Evolutionary conservation across 2,329 filamentous ascomycete species (phyloP).

Genomic region (Mollisia scopiformis): DNA sequence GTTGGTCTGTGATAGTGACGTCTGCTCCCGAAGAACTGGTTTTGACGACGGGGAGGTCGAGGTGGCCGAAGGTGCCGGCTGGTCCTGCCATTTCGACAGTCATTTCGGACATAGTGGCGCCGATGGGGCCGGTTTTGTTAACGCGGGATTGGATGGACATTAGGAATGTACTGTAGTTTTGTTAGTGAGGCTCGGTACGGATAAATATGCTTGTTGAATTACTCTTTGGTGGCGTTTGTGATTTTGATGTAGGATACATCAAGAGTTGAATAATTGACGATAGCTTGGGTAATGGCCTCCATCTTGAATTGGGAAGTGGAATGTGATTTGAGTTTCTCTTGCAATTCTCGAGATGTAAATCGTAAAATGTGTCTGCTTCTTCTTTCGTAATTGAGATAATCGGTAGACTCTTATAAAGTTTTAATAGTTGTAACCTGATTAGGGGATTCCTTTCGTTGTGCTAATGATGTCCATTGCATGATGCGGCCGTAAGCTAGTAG

Average conservation of each 20-base stretch:
- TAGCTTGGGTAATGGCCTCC: slow-evolving; percentile 18
- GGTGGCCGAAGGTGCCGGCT: slow-evolving; percentile 7
- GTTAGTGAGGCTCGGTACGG: too few species aligned
- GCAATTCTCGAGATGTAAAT: too few species aligned
- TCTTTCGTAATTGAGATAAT: too few species aligned
- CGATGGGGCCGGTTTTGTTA: slow-evolving; percentile 13
- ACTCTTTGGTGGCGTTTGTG: slow-evolving; percentile 20
- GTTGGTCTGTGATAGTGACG: slow-evolving; percentile 11
- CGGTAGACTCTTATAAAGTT: too few species aligned
- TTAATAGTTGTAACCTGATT: too few species aligned
- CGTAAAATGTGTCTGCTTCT: too few species aligned
- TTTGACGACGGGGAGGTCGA: slow-evolving; percentile 16
- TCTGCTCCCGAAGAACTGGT: slow-evolving; percentile 11
- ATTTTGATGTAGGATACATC: slow-evolving; percentile 20
- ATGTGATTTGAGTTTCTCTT: too few species aligned
- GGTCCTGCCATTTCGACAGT: slow-evolving; percentile 15
- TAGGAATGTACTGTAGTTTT: slow-evolving; percentile 13
- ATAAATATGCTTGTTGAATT: too few species aligned
- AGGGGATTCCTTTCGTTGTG: too few species aligned
- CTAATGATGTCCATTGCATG: too few species aligned
- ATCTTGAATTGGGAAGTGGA: too few species aligned
- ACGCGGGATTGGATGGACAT: slow-evolving; percentile 14
- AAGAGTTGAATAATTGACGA: slow-evolving; percentile 15
- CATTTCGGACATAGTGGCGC: slow-evolving; percentile 15
- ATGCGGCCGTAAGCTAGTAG: too few species aligned